A percentile compares a stretch with the other conserved stretches of the same genome.
Evolutionary conservation across 1,284 basidiomycete species (phyloP).

Genomic region (Sporisorium graminicola): DNA sequence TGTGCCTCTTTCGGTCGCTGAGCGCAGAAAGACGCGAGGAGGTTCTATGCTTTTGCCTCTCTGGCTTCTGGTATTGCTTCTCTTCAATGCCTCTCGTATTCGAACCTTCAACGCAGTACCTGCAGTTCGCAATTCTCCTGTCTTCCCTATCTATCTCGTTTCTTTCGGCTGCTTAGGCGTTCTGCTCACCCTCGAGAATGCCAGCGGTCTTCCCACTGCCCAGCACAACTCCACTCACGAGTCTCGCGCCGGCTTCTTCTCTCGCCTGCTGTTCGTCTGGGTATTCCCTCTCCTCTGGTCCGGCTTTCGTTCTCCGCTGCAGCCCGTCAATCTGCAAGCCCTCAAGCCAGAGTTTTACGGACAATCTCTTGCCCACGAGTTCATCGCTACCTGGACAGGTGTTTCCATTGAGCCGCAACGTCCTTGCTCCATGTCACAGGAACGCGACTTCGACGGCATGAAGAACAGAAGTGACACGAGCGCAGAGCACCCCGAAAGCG

Average conservation of each 20-base stretch:
- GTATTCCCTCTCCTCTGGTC: conserved; percentile 40
- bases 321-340: conserved; percentile 33
- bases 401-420: neutral
- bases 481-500: conserved; percentile 7
- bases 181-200: conserved; percentile 47
- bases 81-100: conserved; percentile 45
- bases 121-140: conserved; percentile 15
- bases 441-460: neutral
- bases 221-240: conserved; percentile 31
- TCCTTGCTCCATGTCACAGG: neutral
- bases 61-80: conserved; percentile 35
- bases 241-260: no score
- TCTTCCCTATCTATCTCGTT: conserved; percentile 34
- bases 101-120: conserved; percentile 42
- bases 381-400: conserved; percentile 31
- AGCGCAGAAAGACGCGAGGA: conserved; percentile 37
- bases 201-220: conserved; percentile 17
- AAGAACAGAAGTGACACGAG: conserved; percentile 2
- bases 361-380: conserved; percentile 16
- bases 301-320: conserved; percentile 35
- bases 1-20: conserved; percentile 26
- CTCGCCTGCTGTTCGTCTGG: conserved; percentile 51
- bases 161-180: conserved; percentile 29
- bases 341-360: conserved; percentile 39
- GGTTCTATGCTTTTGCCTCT: conserved; percentile 44